Evolutionary conservation across 768 basidiomycete species (phyloP), one percentile per base, ranked within the genome.

Genomic region (Mycena venus): DNA sequence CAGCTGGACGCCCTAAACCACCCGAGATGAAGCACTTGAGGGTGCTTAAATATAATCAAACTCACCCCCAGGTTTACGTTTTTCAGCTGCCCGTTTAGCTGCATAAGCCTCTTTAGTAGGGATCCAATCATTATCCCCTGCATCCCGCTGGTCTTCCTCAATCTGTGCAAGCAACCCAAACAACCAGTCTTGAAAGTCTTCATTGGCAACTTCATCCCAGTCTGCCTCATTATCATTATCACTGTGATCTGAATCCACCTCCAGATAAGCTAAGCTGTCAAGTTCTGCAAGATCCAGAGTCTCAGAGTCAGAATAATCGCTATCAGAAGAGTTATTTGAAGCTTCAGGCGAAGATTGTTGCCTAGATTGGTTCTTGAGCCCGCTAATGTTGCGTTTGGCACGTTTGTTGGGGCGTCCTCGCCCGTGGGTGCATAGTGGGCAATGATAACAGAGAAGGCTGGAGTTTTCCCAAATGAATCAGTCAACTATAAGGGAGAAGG

Each of bases 321-420:
- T 31, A 21, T 32, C 55, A 56, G 55, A 56, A 31, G 55, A 56
- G 31, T 56, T 56, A 10, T 12, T 38, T 59, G 34, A 59, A 59
- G 58, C 32, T 31, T 59, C 34, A 23, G 19, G 58, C 32, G 34
- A 29, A 42, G 49, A 21, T 21, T 21, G 44, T 21, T 47, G 51
- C 51, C 36, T 66, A 38, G 64, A 55, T n/a, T 47, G 3, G 36
- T 38, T 38, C 3, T 4, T 38, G 36, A 38, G 36, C 36, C 36
- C 36, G 14, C n/a, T 36, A 32, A 64, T 51, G 14, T 64, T 64
- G 42, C 14, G 62, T 64, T 64, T 64, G 29, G 62, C 47, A 64
- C 62, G 44, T 27, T 64, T 64, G 44, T 11, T 47, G 15, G 62
- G 62, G 58, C 58, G n/a, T 59, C 58, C 58, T 59, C 34, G 34